Evolutionary conservation across 306 rosid species (phyloP).

Genomic region (Dalbergia cochinchinensis): DNA sequence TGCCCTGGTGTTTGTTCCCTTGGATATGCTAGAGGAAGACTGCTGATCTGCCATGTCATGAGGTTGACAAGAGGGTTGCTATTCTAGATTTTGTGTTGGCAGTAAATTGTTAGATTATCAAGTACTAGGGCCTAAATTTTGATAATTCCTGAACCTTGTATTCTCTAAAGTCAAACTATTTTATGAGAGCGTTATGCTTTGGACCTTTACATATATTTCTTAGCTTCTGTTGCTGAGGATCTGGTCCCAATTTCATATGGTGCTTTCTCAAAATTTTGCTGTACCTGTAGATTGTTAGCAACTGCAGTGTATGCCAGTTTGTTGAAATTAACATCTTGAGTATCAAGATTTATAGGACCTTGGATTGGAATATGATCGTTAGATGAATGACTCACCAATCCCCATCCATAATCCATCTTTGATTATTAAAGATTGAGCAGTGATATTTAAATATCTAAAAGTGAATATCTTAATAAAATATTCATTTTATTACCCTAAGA

Average conservation of each 20-base stretch:
- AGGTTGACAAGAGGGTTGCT: conserved; percentile 3
- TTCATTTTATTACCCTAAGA: too few relatives aligned
- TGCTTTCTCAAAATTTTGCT: too few relatives aligned
- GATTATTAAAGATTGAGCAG: too few relatives aligned
- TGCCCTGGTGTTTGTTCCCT: background rate
- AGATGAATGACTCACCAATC: too few relatives aligned
- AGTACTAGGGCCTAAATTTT: conserved; percentile 25
- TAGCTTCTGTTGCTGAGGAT: background rate
- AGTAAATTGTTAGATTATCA: background rate
- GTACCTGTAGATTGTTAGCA: too few relatives aligned
- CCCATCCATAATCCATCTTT: too few relatives aligned
- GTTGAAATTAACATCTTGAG: background rate
- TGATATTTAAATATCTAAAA: too few relatives aligned
- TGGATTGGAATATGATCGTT: background rate
- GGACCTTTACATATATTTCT: conserved; percentile 9
- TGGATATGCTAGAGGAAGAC: conserved; percentile 4
- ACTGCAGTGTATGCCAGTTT: too few relatives aligned
- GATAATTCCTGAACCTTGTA: conserved; percentile 4
- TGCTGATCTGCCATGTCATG: conserved; percentile 8
- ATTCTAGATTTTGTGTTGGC: background rate
- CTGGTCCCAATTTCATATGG: too few relatives aligned
- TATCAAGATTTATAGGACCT: background rate
- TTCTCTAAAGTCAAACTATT: background rate
- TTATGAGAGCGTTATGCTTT: background rate
- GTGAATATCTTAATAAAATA: too few relatives aligned